A percentile compares a stretch with the other conserved stretches of the same genome.
phyloP scores from a whole-genome alignment of 1,284 basidiomycete species.

The Rhodofomes roseus region DNA sequence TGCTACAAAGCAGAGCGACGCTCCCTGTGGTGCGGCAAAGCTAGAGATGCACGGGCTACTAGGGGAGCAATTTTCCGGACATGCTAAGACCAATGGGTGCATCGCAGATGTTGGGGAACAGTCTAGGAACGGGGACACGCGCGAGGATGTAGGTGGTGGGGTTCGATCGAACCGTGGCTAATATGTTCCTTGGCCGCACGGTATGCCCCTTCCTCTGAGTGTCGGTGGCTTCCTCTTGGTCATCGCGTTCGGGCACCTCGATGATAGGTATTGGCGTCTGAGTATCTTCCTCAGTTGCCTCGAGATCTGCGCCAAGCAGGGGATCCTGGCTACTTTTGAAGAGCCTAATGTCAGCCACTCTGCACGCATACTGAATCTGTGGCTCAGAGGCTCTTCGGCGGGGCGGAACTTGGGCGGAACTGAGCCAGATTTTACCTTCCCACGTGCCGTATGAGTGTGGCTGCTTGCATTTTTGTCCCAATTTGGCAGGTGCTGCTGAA shows the following conservation, averaged over 20 bases:
- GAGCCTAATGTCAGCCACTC: neutral
- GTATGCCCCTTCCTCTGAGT: neutral
- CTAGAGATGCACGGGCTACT: neutral
- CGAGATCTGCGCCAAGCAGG: constrained; percentile 35
- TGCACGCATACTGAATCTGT: neutral
- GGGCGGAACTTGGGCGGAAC: too few relatives aligned
- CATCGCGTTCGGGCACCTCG: constrained; percentile 5
- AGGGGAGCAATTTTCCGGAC: neutral
- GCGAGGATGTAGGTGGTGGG: neutral
- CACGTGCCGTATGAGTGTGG: too few relatives aligned
- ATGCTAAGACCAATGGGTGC: neutral
- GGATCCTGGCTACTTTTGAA: constrained; percentile 35
- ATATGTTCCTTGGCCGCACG: neutral
- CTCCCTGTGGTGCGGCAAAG: neutral
- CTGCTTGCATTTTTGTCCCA: too few relatives aligned
- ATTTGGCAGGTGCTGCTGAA: too few relatives aligned
- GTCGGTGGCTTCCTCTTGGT: constrained; percentile 39
- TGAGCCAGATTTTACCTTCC: too few relatives aligned
- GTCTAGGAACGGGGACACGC: neutral
- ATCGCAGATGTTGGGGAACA: neutral
- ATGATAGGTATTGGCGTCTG: constrained; percentile 11
- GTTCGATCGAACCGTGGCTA: neutral
- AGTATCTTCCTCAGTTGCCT: constrained; percentile 29
- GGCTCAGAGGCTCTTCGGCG: too few relatives aligned
- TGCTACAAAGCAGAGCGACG: too few relatives aligned